phyloP scores from a whole-genome alignment of 108 stramenopile genomes.

The Fragilaria radians region DNA sequence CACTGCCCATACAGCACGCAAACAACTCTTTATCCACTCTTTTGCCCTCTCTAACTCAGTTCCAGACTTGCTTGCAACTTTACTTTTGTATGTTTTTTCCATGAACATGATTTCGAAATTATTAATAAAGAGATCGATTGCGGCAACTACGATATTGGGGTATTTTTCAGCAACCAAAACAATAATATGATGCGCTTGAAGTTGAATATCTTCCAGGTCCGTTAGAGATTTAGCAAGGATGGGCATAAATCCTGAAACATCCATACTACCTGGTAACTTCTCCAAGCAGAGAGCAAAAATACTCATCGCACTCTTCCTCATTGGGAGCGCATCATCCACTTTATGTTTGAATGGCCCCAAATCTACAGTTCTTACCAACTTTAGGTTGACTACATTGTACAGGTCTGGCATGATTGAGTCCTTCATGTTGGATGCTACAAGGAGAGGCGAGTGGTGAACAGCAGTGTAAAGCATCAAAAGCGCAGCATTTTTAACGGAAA shows the following conservation, averaged over 20 bases:
- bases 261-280: constrained; percentile 59
- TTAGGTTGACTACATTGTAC: constrained; percentile 66
- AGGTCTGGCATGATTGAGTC: constrained; percentile 67
- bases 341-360: constrained; percentile 98
- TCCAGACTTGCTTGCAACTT: constrained; percentile 69
- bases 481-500: constrained; percentile 78
- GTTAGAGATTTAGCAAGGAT: constrained; percentile 63
- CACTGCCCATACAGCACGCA: constrained; percentile 65
- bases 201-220: constrained; percentile 78
- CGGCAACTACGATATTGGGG: constrained; percentile 49
- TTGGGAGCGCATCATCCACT: constrained; percentile 94
- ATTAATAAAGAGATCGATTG: constrained; percentile 63
- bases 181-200: constrained; percentile 79
- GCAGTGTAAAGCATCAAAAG: constrained; percentile 91
- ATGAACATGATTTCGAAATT: no score
- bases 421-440: constrained; percentile 71
- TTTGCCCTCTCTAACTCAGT: constrained; percentile 74
- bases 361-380: constrained; percentile 87
- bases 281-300: constrained; percentile 89
- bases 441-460: constrained; percentile 84
- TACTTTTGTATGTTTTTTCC: constrained; percentile 82
- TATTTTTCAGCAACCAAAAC: constrained; percentile 59
- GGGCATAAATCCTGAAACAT: constrained; percentile 69
- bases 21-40: constrained; percentile 80
- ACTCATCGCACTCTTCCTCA: constrained; percentile 91